Base-by-base conservation (phyloP, 2,329 filamentous ascomycete genomes). In the Fusarium marasasianum region DNA sequence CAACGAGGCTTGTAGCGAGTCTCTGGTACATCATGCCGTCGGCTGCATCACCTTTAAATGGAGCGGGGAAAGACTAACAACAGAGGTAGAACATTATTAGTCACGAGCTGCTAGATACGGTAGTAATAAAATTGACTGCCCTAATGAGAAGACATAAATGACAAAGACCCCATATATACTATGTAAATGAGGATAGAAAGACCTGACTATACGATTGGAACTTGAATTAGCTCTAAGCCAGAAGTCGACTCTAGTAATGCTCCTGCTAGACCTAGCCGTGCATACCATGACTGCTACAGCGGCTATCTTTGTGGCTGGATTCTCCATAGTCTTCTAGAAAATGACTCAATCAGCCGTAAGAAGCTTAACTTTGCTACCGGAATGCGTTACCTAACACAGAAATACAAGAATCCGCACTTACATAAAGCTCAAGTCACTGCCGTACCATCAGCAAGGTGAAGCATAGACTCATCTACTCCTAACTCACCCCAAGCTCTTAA, bases 241-340 rank as follows among this genome's bases (percentile, higher is more conserved):
- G 8, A 1, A 45, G 8, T 12, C 4, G 11, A 20, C 0, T 26
- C 2, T 4, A 20, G 8, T 20, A 26, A 13, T 2, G 20, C 0
- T 26, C 17, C 24, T 45, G 20, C 24, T 3, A 20, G 44, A 5
- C 5, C 17, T 10, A 26, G 4, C 5, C 5, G 24, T 1, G 12
- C 0, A 45, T 4, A 20, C 5, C 17, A 20, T 45, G 11, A 6
- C 1, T 13, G 5, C 14, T 13, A 26, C 11, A 26, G 6, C 11
- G 12, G 0, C 17, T 18, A 26, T 13, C 5, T 4, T 8, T 26
- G n/a, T 44, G 7, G n/a, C 15, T 44, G 10, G n/a, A 24, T 18
- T 44, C 15, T 44, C 43, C n/a, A 18, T 5, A 2, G 10, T 5
- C 5, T 7, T 44, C 2, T 18, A 26, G 0, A 26, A 13, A 11